phyloP scores from a whole-genome alignment of 768 basidiomycete genomes.

The Scleroderma citrinum region DNA sequence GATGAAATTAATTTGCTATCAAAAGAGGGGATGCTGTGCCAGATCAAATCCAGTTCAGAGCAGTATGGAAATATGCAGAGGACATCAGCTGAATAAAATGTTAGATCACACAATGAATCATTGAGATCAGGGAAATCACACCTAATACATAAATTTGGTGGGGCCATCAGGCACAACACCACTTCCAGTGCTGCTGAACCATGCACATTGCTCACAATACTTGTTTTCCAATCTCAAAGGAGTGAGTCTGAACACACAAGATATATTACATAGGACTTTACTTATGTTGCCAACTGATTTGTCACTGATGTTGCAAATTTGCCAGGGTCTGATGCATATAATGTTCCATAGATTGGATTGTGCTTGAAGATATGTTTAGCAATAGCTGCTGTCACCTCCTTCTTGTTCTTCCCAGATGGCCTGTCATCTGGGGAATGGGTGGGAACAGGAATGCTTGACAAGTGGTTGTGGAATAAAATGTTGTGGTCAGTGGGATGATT shows the following conservation, averaged over 20 bases:
- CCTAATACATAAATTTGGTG: slow-evolving; percentile 2
- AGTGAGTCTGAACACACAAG: background rate
- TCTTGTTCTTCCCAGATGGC: slow-evolving; percentile 7
- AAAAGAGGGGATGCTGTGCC: no score
- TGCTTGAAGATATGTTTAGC: slow-evolving; percentile 2
- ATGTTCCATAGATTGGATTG: background rate
- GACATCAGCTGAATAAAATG: slow-evolving; percentile 1
- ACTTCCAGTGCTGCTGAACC: background rate
- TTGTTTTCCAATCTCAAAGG: slow-evolving; percentile 1
- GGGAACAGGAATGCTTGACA: background rate
- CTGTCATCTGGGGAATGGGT: background rate
- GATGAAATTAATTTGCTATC: no score
- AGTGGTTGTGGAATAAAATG: background rate
- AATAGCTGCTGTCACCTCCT: background rate
- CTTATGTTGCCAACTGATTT: background rate
- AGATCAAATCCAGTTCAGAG: slow-evolving; percentile 4
- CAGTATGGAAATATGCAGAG: slow-evolving; percentile 5
- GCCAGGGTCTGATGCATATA: background rate
- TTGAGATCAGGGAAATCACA: background rate
- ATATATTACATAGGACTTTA: background rate
- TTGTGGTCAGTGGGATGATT: background rate
- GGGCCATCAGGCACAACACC: background rate
- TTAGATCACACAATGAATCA: background rate
- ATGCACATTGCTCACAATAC: background rate
- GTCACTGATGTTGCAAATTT: background rate